phyloP scores from a whole-genome alignment of 768 basidiomycete genomes.

The Lentinula aciculospora region DNA sequence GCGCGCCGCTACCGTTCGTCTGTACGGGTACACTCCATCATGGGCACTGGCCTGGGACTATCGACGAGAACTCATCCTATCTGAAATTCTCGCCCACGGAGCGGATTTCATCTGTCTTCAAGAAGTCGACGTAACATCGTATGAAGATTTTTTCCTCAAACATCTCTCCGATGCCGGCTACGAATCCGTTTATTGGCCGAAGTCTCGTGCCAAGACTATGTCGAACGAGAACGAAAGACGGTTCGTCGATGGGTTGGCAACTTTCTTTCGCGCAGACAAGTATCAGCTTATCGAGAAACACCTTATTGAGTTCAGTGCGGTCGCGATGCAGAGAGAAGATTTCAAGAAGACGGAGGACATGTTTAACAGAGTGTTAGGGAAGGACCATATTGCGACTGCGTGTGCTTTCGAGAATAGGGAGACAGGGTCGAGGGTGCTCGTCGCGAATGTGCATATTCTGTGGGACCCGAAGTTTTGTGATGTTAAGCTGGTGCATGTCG shows the following conservation, averaged over 20 bases:
- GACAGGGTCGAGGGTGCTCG: constrained; percentile 82
- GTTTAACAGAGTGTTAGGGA: constrained; percentile 96
- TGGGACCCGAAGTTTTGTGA: constrained; percentile 93
- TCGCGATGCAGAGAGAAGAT: constrained; percentile 89
- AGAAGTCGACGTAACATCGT: constrained; percentile 91
- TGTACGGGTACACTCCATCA: constrained; percentile 94
- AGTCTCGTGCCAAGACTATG: constrained; percentile 93
- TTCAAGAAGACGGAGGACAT: constrained; percentile 98
- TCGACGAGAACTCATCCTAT: constrained; percentile 81
- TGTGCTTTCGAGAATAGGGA: constrained; percentile 81
- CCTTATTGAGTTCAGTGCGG: constrained; percentile 86
- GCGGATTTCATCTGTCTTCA: constrained; percentile 93
- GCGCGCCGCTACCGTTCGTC: constrained; percentile 75
- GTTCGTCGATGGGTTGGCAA: constrained; percentile 94
- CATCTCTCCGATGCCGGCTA: constrained; percentile 72
- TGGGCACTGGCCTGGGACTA: constrained; percentile 98
- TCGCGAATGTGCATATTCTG: constrained; percentile 87
- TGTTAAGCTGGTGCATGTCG: constrained; percentile 97
- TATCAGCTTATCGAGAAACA: constrained; percentile 93
- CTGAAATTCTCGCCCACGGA: constrained; percentile 75
- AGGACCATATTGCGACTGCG: constrained; percentile 89
- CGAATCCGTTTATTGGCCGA: constrained; percentile 88
- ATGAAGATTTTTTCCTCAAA: constrained; percentile 84
- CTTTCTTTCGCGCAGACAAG: constrained; percentile 88
- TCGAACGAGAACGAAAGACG: constrained; percentile 69